phyloP scores from a whole-genome alignment of 169 alveolate species.

The Miamiensis avidus region DNA sequence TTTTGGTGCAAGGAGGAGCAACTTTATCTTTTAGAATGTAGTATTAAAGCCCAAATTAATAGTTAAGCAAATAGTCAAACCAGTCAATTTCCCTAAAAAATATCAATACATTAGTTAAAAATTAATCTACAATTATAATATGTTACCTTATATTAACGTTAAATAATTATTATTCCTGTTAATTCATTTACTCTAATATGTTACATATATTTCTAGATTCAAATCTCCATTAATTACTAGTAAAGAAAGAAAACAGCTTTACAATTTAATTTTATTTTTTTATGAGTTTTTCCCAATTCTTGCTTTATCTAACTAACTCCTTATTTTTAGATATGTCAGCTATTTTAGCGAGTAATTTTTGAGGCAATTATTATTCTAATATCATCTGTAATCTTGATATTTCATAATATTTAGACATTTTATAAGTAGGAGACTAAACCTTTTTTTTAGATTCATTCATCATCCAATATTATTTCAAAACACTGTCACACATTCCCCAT shows the following conservation, averaged over 20 bases:
- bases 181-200: neutral
- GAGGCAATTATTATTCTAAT: neutral
- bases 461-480: neutral
- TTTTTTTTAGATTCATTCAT: neutral
- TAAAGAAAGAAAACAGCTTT: neutral
- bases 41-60: neutral
- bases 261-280: neutral
- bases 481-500: neutral
- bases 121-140: too few species aligned
- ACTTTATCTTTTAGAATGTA: too few species aligned
- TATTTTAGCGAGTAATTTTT: neutral
- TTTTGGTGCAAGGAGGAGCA: neutral
- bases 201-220: neutral
- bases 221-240: neutral
- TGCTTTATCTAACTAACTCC: too few species aligned
- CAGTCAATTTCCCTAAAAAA: neutral
- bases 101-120: too few species aligned
- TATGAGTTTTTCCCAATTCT: neutral
- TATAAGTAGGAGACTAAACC: too few species aligned
- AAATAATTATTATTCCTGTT: neutral
- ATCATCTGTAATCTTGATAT: too few species aligned
- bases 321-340: neutral
- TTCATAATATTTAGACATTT: too few species aligned
- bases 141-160: neutral
- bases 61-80: neutral